Evolutionary conservation across 441 rosid genomes (phyloP), one percentile per base, ranked within the genome.

Genomic region (Adansonia grandidieri): DNA sequence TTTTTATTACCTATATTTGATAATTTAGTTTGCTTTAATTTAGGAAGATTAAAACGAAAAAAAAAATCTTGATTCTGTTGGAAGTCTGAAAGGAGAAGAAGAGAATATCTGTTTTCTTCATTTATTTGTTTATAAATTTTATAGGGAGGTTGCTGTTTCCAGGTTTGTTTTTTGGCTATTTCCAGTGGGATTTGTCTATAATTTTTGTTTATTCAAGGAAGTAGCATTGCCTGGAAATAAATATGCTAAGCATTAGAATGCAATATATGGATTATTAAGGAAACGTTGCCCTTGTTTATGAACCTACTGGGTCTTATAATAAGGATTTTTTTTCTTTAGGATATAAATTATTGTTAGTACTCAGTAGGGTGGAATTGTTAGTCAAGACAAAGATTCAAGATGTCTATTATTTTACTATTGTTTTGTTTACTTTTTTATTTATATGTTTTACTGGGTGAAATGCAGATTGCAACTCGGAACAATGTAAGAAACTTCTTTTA

Each of bases 101-200:
- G 85, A 80, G 85, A 82, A 83, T 87, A 78, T 87, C 80, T 86
- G 87, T 81, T 68, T 68, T 88, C 87, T 87, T 81, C 82, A 82
- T 89, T 84, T 87, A 80, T 85, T 88, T 81, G 84, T 86, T 89
- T 81, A 81, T 86, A 85, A 73, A 79, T 82, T 68, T 79, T 64
- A 75, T 84, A 51, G 47, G 76, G 75, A 63, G 81, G 62, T 81
- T 84, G 85, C 82, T 81, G 50, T 80, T 85, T 84, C 84, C 84
- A 80, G 64, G 56, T 76, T 63, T 72, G 60, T 58, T 78, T 71
- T 61, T 71, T 80, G 54, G 65, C 56, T 67, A 74, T 69, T 63
- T 71, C 68, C 78, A 71, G 71, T 78, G 80, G 80, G 67, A 78
- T 79, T 80, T 85, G 80, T 86, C 74, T 71, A 83, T 85, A 77